Base-by-base conservation (phyloP, 331 rosid genomes). In the Acacia pycnantha region DNA sequence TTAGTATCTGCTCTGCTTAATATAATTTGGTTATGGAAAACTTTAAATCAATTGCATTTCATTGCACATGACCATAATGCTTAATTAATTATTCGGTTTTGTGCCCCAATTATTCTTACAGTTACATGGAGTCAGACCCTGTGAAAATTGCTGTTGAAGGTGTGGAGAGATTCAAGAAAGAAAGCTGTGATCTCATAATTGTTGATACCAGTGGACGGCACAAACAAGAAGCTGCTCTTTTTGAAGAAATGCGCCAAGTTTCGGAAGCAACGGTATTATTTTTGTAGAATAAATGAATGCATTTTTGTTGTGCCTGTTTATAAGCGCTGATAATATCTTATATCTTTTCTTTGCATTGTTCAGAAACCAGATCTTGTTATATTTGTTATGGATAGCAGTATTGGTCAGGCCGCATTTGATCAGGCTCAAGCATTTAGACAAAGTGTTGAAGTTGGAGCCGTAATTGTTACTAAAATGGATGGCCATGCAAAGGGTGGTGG, bases 181-280 rank as follows among this genome's bases (percentile, higher is more conserved):
- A 95, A 85, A 93, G 84, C 70, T 93, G 91, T 78, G 98, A 95
- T 91, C 97, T 93, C 59, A 90, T 95, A 70, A 89, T 89, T 78
- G 90, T 89, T 78, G 92, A 89, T 76, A 89, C 92, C 22, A 89
- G 92, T 78, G 92, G 92, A 70, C 85, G 92, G 58, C 90, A 89
- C 88, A 93, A 95, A 73, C 99, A 93, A 78, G 98, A 95, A 82
- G 92, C 89, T 80, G 91, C 97, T 72, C 97, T 95, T 82, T 95
- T 88, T 87, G 99, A 95, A 86, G 99, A 95, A 87, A 93, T 92
- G 98, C 97, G 98, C n/a, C 98, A 93, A 91, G 94, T 93, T 90
- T 87, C 98, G 8, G 97, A 93, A 91, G 99, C 99, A 76, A 92
- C 97, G 82, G 98, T 94, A 90, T 70, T 53, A 44, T 50, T 76